These are phyloP conservation scores for Capronia americana DNA, from an alignment of 2,329 filamentous ascomycete genomes.

Conservation along the genomic window DNA sequence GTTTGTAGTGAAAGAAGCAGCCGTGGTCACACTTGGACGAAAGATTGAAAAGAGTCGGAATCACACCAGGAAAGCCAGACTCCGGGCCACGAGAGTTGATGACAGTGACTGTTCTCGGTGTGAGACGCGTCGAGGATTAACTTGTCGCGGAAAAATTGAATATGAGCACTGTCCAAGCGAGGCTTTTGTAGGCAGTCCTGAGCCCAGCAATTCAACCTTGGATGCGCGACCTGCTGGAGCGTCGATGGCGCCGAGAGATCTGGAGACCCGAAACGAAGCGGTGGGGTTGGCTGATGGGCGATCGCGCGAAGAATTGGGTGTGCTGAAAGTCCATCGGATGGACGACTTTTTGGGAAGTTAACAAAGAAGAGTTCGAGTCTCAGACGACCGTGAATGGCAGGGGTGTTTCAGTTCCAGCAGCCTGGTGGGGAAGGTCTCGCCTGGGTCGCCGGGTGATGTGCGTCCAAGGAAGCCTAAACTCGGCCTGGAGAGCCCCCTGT, in stretches of 20 bases:
- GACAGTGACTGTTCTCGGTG: neutral
- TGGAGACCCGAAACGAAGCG: neutral
- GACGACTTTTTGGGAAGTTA: conserved; percentile 2
- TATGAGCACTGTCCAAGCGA: neutral
- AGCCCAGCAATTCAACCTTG: neutral
- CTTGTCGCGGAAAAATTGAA: neutral
- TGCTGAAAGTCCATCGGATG: neutral
- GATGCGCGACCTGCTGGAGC: neutral
- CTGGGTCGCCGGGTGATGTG: conserved; percentile 14
- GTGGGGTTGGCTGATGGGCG: neutral
- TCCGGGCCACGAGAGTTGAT: neutral
- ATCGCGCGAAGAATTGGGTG: neutral
- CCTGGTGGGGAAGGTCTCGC: conserved; percentile 12
- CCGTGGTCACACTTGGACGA: neutral
- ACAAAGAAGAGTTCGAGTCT: conserved; percentile 14
- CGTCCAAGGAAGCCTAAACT: conserved; percentile 1
- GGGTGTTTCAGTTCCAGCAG: conserved; percentile 14
- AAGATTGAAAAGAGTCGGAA: neutral
- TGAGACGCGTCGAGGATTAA: conserved; percentile 8
- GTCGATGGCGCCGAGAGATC: conserved; percentile 1
- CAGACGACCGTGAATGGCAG: conserved; percentile 8
- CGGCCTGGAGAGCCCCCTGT: conserved; percentile 7
- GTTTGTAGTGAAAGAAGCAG: neutral
- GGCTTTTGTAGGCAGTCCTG: neutral
- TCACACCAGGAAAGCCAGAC: neutral